A percentile compares a stretch with the other conserved stretches of the same genome.
These are phyloP conservation scores for Aspergillus sclerotialis DNA, from an alignment of 2,329 filamentous ascomycete genomes.

Conservation along the genomic window DNA sequence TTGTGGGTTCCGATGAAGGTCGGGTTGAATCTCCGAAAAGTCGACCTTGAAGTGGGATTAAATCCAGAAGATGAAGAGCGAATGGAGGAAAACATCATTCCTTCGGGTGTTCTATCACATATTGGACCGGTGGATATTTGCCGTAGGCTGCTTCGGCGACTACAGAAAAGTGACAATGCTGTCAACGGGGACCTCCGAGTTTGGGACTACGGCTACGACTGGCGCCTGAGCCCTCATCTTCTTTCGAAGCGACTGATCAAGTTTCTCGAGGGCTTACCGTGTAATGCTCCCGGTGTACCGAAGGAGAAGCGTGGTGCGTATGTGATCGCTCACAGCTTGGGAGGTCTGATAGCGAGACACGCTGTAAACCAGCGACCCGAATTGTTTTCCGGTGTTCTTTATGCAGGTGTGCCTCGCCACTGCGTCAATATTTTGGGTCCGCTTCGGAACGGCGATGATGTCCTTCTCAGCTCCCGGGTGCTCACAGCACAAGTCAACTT, in stretches of 20 bases:
- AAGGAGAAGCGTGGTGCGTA: conserved; percentile 59
- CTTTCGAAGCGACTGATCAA: conserved; percentile 64
- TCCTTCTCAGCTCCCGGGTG: conserved; percentile 80
- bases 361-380: conserved; percentile 80
- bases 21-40: conserved; percentile 82
- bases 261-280: conserved; percentile 68
- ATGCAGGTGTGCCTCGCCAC: conserved; percentile 74
- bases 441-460: conserved; percentile 83
- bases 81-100: conserved; percentile 76
- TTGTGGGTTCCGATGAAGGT: conserved; percentile 93
- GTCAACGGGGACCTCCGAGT: conserved; percentile 65
- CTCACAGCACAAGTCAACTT: conserved; percentile 92
- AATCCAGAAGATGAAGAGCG: conserved; percentile 72
- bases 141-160: conserved; percentile 68
- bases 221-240: conserved; percentile 75
- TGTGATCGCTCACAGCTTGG: conserved; percentile 78
- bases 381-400: conserved; percentile 78
- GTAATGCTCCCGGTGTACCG: conserved; percentile 56
- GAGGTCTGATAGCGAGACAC: conserved; percentile 80
- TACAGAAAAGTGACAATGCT: conserved; percentile 68
- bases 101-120: conserved; percentile 82
- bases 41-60: conserved; percentile 81
- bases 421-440: conserved; percentile 91
- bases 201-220: conserved; percentile 92
- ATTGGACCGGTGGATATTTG: conserved; percentile 90